Evolutionary conservation across 352 stramenopile genomes (phyloP), one percentile per base, ranked within the genome.

Genomic region (Phytophthora kernoviae): DNA sequence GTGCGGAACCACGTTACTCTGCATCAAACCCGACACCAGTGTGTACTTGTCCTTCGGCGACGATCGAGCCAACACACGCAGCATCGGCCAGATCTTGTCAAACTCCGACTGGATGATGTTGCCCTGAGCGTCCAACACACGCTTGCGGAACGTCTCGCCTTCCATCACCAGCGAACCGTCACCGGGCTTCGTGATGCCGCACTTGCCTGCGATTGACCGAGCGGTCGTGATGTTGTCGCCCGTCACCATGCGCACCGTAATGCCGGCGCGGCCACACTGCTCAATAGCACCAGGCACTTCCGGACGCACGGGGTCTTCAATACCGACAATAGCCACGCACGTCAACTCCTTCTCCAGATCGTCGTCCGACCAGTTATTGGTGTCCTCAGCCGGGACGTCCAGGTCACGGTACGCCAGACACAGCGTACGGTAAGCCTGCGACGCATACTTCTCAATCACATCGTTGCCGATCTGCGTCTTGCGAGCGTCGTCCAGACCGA

Each of bases 401-500:
- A 94, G 65, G 43, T 94, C 78, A 40, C 81, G 84, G 67, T 98
- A 87, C 11, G 84, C 79, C 37, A 96, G 65, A 21, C 86, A 94
- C 43, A 96, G 56, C 50, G 81, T 96, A 32, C 90, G 91, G 34
- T 87, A 93, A 41, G 49, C 86, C 66, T 80, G 70, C 5, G 61
- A 62, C 34, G 87, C 79, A 61, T 92, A 94, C 55, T 91, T 79
- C 51, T 88, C 51, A 75, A 98, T 96, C 50, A 85, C 68, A 14
- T 68, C 42, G 0, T 22, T 56, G 2, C 66, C 60, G 26, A 85
- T 82, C 43, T 73, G 69, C 3, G 43, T 55, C 61, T 79, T 83
- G 40, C 54, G 62, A 42, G 34, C 51, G 1, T 67, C 59, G 17
- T 70, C 57, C 24, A 88, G 20, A 54, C 36, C 46, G 24, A 50